Conservation (phyloP, 495 filamentous ascomycete genomes). For the Pseudoneurospora amorphoporcata region DNA sequence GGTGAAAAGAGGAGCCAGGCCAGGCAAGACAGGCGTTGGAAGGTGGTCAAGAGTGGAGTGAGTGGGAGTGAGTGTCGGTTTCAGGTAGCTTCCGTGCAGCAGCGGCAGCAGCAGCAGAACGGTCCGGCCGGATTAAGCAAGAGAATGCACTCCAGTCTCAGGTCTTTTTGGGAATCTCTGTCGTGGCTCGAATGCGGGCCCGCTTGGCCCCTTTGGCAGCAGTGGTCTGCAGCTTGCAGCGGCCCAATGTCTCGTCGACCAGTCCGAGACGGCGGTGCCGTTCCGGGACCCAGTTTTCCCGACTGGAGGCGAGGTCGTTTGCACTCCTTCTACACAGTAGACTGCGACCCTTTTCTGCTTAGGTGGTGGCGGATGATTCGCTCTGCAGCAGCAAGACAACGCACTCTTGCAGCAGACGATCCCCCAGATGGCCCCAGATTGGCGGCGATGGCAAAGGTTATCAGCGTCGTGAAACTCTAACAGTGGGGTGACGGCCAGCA, state of each 20-base stretch:
- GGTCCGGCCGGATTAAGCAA: not conserved
- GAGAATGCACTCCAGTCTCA: not conserved
- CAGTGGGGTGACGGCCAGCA: not conserved
- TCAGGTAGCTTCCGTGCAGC: slow-evolving; percentile 7
- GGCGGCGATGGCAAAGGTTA: not conserved
- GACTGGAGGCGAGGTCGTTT: slow-evolving; percentile 1
- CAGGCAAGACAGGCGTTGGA: not conserved
- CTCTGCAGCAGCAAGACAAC: slow-evolving; percentile 2
- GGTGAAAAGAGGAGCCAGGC: slow-evolving; percentile 2
- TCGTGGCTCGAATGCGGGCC: slow-evolving; percentile 53
- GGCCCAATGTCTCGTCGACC: slow-evolving; percentile 36
- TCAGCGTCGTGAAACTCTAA: not conserved
- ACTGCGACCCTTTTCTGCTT: slow-evolving; percentile 1
- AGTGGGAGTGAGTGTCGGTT: not conserved
- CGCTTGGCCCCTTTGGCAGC: slow-evolving; percentile 26
- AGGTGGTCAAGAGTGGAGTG: not conserved
- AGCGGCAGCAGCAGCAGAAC: slow-evolving; percentile 6
- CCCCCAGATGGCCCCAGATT: not conserved
- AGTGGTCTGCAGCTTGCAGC: slow-evolving; percentile 41
- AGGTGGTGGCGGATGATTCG: slow-evolving; percentile 16
- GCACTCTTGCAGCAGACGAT: not conserved
- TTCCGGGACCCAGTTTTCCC: slow-evolving; percentile 21
- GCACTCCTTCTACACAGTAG: not conserved
- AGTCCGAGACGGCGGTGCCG: slow-evolving; percentile 27
- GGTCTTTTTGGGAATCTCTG: slow-evolving; percentile 17